phyloP scores from a whole-genome alignment of 352 stramenopile species.

The Bremia lactucae region DNA sequence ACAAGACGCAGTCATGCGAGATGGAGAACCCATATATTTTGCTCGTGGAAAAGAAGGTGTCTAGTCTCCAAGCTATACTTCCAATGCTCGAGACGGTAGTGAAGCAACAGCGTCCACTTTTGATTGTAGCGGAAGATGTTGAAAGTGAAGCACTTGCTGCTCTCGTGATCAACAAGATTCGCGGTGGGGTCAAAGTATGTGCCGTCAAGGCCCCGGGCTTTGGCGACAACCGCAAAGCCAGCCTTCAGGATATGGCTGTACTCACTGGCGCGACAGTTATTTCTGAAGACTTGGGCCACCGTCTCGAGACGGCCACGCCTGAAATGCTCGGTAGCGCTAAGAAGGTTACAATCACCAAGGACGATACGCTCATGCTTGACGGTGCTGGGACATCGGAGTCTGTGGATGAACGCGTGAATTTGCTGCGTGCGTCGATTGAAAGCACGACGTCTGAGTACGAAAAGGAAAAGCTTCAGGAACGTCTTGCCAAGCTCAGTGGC shows the following conservation, averaged over 20 bases:
- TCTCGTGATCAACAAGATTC: constrained; percentile 99
- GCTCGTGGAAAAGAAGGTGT: constrained; percentile 99
- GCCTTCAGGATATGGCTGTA: constrained; percentile 98
- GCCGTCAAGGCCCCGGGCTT: constrained; percentile 99
- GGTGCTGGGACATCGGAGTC: constrained; percentile 86
- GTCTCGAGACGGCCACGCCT: constrained; percentile 92
- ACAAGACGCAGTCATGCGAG: constrained; percentile 97
- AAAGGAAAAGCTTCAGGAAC: constrained; percentile 99
- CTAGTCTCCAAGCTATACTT: constrained; percentile 92
- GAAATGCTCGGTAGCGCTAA: constrained; percentile 94
- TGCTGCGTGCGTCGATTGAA: constrained; percentile 93
- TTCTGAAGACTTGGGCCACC: constrained; percentile 97
- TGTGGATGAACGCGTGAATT: constrained; percentile 94
- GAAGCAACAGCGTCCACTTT: constrained; percentile 92
- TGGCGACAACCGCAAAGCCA: constrained; percentile 99
- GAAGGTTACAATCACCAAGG: constrained; percentile 96
- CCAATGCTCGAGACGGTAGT: constrained; percentile 96
- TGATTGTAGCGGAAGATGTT: constrained; percentile 99
- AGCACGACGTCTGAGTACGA: constrained; percentile 98
- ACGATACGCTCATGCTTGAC: constrained; percentile 98
- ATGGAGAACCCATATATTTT: constrained; percentile 99
- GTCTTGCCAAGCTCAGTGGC: constrained; percentile 97
- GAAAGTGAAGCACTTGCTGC: constrained; percentile 97
- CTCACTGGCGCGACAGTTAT: constrained; percentile 97
- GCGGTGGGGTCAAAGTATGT: constrained; percentile 98